phyloP scores from a whole-genome alignment of 1,284 basidiomycete genomes.

The Hortiboletus rubellus region DNA sequence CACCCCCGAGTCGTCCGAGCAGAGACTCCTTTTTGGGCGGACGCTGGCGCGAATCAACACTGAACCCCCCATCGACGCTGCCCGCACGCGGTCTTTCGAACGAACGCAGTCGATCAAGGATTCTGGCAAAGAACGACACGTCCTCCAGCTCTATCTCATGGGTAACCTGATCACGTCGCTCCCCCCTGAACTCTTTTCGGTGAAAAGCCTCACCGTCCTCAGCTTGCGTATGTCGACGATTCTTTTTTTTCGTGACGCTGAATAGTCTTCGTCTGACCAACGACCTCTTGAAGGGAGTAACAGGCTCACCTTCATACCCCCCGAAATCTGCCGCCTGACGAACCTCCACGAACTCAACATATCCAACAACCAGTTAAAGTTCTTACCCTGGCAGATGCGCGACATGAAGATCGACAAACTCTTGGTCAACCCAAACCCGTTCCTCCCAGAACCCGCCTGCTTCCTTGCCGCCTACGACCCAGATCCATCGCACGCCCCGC shows the following conservation, averaged over 20 bases:
- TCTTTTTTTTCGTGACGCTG: background rate
- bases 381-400: constrained; percentile 66
- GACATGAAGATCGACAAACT: constrained; percentile 51
- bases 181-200: constrained; percentile 28
- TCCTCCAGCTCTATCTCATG: constrained; percentile 36
- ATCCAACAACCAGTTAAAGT: constrained; percentile 56
- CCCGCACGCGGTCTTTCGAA: constrained; percentile 29
- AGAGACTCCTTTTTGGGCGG: constrained; percentile 21
- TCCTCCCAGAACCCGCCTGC: constrained; percentile 40
- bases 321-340: constrained; percentile 57
- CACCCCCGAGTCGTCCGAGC: constrained; percentile 33
- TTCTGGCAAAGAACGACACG: constrained; percentile 34
- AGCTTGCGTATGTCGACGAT: constrained; percentile 31
- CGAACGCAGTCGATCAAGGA: constrained; percentile 36
- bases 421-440: constrained; percentile 57
- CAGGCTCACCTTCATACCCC: constrained; percentile 55
- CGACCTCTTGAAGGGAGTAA: constrained; percentile 39
- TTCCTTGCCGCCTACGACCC: background rate
- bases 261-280: constrained; percentile 2
- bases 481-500: constrained; percentile 4
- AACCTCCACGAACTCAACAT: constrained; percentile 63
- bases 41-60: constrained; percentile 25
- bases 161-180: constrained; percentile 27
- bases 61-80: constrained; percentile 15
- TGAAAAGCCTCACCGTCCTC: constrained; percentile 33